Percentiles rank a stretch among this genome's conserved stretches.
Conservation (phyloP, 805 yeast species). For the Candida lessepsii region DNA sequence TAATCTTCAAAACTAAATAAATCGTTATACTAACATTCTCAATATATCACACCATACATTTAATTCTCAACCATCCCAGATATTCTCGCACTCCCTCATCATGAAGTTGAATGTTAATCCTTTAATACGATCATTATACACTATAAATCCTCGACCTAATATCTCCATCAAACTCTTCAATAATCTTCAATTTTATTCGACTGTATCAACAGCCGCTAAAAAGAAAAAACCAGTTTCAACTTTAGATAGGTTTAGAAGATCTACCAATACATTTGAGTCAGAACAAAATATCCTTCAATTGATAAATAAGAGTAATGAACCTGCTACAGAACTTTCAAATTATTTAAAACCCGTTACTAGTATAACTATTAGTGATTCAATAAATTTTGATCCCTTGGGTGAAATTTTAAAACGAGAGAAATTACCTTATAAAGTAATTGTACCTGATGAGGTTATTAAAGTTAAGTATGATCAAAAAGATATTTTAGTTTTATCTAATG, state of each 20-base stretch:
- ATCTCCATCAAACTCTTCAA: neutral
- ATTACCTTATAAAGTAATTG: conserved; percentile 25
- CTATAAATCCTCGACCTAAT: neutral
- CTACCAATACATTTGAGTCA: conserved; percentile 25
- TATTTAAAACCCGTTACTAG: conserved; percentile 54
- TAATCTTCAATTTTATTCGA: conserved; percentile 3
- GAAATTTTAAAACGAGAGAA: conserved; percentile 40
- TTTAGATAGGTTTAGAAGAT: conserved; percentile 29
- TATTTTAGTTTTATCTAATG: conserved; percentile 68
- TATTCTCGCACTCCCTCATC: too few species aligned
- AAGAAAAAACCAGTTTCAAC: conserved; percentile 24
- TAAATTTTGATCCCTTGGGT: conserved; percentile 54
- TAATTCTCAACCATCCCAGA: too few species aligned
- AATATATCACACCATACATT: too few species aligned
- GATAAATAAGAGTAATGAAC: conserved; percentile 20
- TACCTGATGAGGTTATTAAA: conserved; percentile 68
- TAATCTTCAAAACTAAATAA: too few species aligned
- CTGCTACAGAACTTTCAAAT: conserved; percentile 12
- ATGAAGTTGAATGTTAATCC: too few species aligned
- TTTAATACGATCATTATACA: neutral
- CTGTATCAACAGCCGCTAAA: conserved; percentile 6
- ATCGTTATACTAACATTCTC: too few species aligned
- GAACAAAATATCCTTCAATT: conserved; percentile 24
- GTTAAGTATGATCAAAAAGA: conserved; percentile 46
- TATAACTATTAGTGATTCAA: conserved; percentile 69